These are phyloP conservation scores for Boeremia lycopersici DNA, from an alignment of 2,329 filamentous ascomycete genomes.

Conservation along the genomic window DNA sequence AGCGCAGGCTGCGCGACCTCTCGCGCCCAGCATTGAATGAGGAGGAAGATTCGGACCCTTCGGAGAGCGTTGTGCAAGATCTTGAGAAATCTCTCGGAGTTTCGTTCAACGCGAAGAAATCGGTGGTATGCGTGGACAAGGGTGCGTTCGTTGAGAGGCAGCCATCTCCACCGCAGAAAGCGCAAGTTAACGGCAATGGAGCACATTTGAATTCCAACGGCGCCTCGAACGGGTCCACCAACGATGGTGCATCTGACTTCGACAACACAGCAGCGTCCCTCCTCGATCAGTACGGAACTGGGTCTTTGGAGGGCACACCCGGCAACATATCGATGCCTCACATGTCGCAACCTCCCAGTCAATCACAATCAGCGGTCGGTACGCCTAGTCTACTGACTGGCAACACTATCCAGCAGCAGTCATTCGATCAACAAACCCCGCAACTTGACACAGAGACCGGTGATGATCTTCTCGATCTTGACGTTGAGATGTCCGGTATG, in stretches of 20 bases:
- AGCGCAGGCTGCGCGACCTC: constrained; percentile 74
- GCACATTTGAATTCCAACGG: constrained; percentile 37
- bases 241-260: constrained; percentile 40
- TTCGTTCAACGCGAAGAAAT: constrained; percentile 67
- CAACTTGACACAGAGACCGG: constrained; percentile 33
- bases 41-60: constrained; percentile 50
- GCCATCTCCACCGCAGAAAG: constrained; percentile 33
- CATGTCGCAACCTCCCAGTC: constrained; percentile 59
- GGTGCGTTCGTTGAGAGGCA: constrained; percentile 72
- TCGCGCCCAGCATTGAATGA: constrained; percentile 51
- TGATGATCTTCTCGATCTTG: constrained; percentile 49
- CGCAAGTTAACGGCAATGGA: constrained; percentile 41
- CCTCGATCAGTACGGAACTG: constrained; percentile 72
- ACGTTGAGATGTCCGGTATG: constrained; percentile 65
- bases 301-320: constrained; percentile 65
- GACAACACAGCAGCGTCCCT: constrained; percentile 61
- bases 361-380: constrained; percentile 62
- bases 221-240: constrained; percentile 39
- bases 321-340: constrained; percentile 64
- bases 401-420: constrained; percentile 28
- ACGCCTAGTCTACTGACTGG: constrained; percentile 55
- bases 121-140: constrained; percentile 74
- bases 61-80: constrained; percentile 76
- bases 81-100: constrained; percentile 75
- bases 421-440: constrained; percentile 33